phyloP scores from a whole-genome alignment of 441 rosid species.

The Biscutella laevigata region DNA sequence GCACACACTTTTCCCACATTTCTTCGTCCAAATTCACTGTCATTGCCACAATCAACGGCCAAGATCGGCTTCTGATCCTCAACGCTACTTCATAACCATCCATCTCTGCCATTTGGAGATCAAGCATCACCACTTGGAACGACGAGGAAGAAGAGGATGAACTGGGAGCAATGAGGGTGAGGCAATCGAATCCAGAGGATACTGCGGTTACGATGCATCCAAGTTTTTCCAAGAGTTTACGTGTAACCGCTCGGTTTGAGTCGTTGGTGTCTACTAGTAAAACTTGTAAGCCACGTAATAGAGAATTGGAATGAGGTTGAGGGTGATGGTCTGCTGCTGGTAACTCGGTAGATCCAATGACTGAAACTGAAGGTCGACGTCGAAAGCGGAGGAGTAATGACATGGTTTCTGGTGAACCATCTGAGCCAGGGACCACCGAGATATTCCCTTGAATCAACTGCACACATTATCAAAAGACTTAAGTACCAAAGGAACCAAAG shows the following conservation, averaged over 20 bases:
- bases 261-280: constrained; percentile 71
- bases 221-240: constrained; percentile 69
- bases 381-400: constrained; percentile 62
- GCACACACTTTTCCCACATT: constrained; percentile 53
- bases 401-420: constrained; percentile 62
- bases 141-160: constrained; percentile 26
- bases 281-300: constrained; percentile 62
- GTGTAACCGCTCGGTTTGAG: constrained; percentile 60
- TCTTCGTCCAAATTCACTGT: constrained; percentile 53
- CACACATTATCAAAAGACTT: constrained; percentile 18
- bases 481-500: no score
- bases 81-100: constrained; percentile 80
- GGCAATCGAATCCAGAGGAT: constrained; percentile 72
- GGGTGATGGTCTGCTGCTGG: constrained; percentile 36
- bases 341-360: constrained; percentile 31
- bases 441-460: constrained; percentile 90
- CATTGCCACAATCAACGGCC: constrained; percentile 69
- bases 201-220: constrained; percentile 66
- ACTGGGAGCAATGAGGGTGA: constrained; percentile 42
- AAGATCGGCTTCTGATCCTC: constrained; percentile 53
- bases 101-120: constrained; percentile 71
- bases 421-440: constrained; percentile 51
- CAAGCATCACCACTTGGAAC: constrained; percentile 61
- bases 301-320: constrained; percentile 44
- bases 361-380: constrained; percentile 36